These are phyloP conservation scores for Geopyxis carbonaria DNA, from an alignment of 495 filamentous ascomycete genomes.

Conservation along the genomic window DNA sequence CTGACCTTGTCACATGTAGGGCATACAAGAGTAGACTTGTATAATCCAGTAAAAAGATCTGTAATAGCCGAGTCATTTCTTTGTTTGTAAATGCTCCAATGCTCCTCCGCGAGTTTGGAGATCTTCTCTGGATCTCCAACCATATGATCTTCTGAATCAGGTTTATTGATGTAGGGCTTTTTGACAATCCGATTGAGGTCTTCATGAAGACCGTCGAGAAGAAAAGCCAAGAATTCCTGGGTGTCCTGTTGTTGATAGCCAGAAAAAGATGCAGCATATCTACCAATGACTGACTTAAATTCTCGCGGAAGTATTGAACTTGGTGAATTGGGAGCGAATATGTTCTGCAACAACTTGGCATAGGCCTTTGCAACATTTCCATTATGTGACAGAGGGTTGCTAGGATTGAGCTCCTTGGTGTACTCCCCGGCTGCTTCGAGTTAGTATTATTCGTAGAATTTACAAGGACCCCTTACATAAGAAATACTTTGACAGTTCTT, in stretches of 20 bases:
- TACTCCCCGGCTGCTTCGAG: conserved; percentile 40
- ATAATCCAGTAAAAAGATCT: conserved; percentile 90
- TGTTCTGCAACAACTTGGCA: conserved; percentile 48
- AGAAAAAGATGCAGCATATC: conserved; percentile 66
- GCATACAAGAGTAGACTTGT: conserved; percentile 90
- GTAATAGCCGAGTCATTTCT: conserved; percentile 89
- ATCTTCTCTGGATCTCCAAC: conserved; percentile 63
- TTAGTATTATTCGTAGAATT: conserved; percentile 18
- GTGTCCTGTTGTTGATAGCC: conserved; percentile 95
- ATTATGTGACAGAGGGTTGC: conserved; percentile 66
- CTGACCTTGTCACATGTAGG: conserved; percentile 84
- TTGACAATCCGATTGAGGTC: conserved; percentile 85
- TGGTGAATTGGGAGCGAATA: conserved; percentile 47
- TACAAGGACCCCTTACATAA: conserved; percentile 35
- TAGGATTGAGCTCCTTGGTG: conserved; percentile 60
- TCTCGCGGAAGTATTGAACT: conserved; percentile 50
- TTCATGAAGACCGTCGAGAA: conserved; percentile 87
- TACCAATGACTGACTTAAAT: conserved; percentile 68
- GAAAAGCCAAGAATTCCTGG: conserved; percentile 91
- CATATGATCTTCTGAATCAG: conserved; percentile 95
- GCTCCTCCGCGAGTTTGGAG: conserved; percentile 62
- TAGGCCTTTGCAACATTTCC: conserved; percentile 73
- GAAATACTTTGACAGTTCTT: conserved; percentile 85
- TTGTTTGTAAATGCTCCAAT: conserved; percentile 79
- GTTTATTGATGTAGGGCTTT: conserved; percentile 95